Evolutionary conservation across 2,329 filamentous ascomycete species (phyloP).

Genomic region (Neofusicoccum cordaticola): DNA sequence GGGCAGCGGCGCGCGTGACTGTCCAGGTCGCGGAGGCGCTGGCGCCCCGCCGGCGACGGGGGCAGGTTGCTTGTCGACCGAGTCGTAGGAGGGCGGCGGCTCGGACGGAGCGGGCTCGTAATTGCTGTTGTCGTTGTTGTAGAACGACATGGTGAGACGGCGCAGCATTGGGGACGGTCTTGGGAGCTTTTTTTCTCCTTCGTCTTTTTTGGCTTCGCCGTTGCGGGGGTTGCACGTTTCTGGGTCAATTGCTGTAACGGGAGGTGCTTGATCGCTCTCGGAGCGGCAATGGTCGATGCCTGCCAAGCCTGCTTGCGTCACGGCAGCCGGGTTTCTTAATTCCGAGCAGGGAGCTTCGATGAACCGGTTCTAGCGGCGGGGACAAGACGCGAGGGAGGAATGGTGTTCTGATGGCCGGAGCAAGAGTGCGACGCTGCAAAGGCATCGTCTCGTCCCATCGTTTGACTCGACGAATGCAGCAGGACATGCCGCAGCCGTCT

Average conservation of each 20-base stretch:
- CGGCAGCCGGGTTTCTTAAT: neutral
- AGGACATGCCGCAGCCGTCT: neutral
- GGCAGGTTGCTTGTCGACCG: slow-evolving; percentile 27
- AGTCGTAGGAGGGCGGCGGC: slow-evolving; percentile 45
- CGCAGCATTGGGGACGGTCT: neutral
- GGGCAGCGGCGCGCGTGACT: slow-evolving; percentile 57
- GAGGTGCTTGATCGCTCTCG: slow-evolving; percentile 10
- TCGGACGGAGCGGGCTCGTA: slow-evolving; percentile 30
- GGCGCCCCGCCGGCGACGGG: slow-evolving; percentile 21
- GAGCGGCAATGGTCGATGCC: neutral
- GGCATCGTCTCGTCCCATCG: neutral
- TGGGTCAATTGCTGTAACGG: slow-evolving; percentile 13
- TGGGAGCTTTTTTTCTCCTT: neutral
- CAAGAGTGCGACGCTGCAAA: neutral
- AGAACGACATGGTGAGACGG: slow-evolving; percentile 14
- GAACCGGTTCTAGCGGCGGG: neutral
- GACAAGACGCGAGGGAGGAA: slow-evolving; percentile 1
- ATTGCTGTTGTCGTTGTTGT: slow-evolving; percentile 2
- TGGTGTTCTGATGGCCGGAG: neutral
- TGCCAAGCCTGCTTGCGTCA: slow-evolving; percentile 1
- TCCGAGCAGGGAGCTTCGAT: neutral
- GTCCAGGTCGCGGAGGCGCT: slow-evolving; percentile 33
- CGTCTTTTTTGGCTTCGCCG: neutral
- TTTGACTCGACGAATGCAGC: neutral
- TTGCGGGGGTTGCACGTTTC: neutral